Evolutionary conservation across 2,329 filamentous ascomycete genomes (phyloP).

Genomic region (Lachnellula suecica): DNA sequence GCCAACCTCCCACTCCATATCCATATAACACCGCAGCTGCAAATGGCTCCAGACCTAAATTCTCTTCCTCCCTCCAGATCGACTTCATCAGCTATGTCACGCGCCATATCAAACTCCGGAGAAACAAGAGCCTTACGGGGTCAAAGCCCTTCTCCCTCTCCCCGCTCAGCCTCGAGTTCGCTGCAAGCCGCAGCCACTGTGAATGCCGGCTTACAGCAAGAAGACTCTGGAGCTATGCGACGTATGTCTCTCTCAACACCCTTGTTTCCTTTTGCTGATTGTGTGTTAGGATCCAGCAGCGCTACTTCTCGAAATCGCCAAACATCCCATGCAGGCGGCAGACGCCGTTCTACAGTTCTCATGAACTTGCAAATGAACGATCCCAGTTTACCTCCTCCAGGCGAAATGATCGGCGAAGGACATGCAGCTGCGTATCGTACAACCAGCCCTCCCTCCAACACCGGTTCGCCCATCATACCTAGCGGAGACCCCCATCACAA

Average conservation of each 20-base stretch:
- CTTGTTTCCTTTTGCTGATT: slow-evolving; percentile 3
- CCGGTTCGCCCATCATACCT: slow-evolving; percentile 44
- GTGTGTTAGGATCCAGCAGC: slow-evolving; percentile 41
- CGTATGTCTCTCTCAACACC: slow-evolving; percentile 40
- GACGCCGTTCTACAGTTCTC: slow-evolving; percentile 67
- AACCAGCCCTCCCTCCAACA: slow-evolving; percentile 45
- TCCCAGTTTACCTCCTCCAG: slow-evolving; percentile 63
- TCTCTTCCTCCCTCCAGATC: slow-evolving; percentile 51
- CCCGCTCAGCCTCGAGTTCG: slow-evolving; percentile 66
- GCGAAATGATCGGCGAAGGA: slow-evolving; percentile 61
- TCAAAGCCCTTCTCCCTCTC: slow-evolving; percentile 59
- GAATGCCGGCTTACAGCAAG: slow-evolving; percentile 72
- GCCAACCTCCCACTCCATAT: background rate
- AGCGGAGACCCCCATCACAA: slow-evolving; percentile 59
- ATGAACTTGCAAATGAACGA: slow-evolving; percentile 76
- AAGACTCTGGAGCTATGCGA: slow-evolving; percentile 48
- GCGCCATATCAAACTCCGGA: slow-evolving; percentile 37
- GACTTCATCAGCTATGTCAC: slow-evolving; percentile 36
- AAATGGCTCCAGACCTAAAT: slow-evolving; percentile 53
- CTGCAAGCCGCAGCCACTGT: slow-evolving; percentile 75
- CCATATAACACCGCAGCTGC: slow-evolving; percentile 8
- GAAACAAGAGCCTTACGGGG: slow-evolving; percentile 32
- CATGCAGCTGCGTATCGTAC: slow-evolving; percentile 35
- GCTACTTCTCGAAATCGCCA: slow-evolving; percentile 47
- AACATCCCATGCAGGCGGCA: slow-evolving; percentile 52